phyloP scores from a whole-genome alignment of 805 yeast genomes.

The Candida khao-thaluensis region DNA sequence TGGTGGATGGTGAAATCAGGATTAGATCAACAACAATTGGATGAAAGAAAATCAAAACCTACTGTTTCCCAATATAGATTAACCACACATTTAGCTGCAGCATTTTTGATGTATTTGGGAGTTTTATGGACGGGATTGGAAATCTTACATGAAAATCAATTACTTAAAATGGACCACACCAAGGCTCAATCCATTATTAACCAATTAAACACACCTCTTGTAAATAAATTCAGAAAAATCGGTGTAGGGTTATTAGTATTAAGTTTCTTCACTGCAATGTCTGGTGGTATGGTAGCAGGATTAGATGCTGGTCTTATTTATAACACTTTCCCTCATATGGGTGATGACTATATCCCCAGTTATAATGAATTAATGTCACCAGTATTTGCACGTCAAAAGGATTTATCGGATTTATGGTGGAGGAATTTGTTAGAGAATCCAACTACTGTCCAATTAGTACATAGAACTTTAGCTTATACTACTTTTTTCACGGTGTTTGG shows the following conservation, averaged over 20 bases:
- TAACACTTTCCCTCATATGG: conserved; percentile 97
- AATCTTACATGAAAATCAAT: conserved; percentile 68
- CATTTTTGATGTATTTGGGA: conserved; percentile 81
- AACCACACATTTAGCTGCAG: conserved; percentile 92
- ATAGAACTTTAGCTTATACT: conserved; percentile 78
- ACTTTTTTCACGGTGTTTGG: conserved; percentile 73
- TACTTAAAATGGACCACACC: conserved; percentile 58
- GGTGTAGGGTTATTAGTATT: conserved; percentile 60
- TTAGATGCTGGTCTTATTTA: conserved; percentile 96
- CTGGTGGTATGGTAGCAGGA: conserved; percentile 98
- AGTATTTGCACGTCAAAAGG: conserved; percentile 63
- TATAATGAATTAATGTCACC: conserved; percentile 75
- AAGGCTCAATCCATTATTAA: conserved; percentile 52
- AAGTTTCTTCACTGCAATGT: conserved; percentile 88
- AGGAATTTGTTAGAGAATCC: conserved; percentile 94
- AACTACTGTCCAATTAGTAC: conserved; percentile 89
- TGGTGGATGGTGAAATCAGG: conserved; percentile 99
- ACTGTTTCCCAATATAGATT: conserved; percentile 94
- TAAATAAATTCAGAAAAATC: conserved; percentile 55
- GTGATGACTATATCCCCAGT: conserved; percentile 75
- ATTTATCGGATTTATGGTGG: conserved; percentile 79
- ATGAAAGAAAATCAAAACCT: conserved; percentile 86
- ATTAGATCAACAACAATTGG: conserved; percentile 72
- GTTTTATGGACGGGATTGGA: conserved; percentile 90
- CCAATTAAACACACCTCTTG: conserved; percentile 58